A percentile compares a stretch with the other conserved stretches of the same genome.
Evolutionary conservation across 169 alveolate genomes (phyloP).

Genomic region (Cryptosporidium meleagridis): DNA sequence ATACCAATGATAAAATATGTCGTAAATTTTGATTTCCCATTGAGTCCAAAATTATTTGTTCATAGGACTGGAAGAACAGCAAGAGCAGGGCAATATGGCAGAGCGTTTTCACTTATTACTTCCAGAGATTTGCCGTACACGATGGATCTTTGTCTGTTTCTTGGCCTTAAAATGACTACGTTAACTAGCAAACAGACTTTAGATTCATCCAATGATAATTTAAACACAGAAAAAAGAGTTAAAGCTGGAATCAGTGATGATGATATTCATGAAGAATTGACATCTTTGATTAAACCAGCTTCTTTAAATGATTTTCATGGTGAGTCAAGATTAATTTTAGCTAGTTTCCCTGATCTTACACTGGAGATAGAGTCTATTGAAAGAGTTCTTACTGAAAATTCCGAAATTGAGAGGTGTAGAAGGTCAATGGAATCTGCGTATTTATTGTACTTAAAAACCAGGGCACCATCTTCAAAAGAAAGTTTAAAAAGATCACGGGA

Average conservation of each 20-base stretch:
- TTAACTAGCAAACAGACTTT: neutral
- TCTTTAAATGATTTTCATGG: neutral
- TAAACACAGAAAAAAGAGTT: neutral
- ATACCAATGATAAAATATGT: slow-evolving; percentile 89
- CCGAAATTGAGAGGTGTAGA: slow-evolving; percentile 70
- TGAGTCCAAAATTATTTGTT: slow-evolving; percentile 77
- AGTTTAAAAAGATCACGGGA: slow-evolving; percentile 57
- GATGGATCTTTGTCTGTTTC: slow-evolving; percentile 79
- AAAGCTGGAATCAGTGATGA: neutral
- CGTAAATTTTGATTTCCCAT: slow-evolving; percentile 82
- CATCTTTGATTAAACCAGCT: neutral
- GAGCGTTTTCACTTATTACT: slow-evolving; percentile 78
- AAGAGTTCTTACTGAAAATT: slow-evolving; percentile 73
- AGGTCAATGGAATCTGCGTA: slow-evolving; percentile 75
- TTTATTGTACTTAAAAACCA: slow-evolving; percentile 73
- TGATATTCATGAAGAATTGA: neutral
- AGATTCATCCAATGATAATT: neutral
- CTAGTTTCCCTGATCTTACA: slow-evolving; percentile 47
- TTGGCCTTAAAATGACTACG: slow-evolving; percentile 68
- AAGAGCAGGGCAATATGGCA: slow-evolving; percentile 91
- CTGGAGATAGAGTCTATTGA: slow-evolving; percentile 68
- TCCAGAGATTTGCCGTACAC: slow-evolving; percentile 83
- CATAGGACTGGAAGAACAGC: slow-evolving; percentile 95
- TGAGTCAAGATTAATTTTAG: slow-evolving; percentile 3
- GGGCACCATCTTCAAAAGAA: slow-evolving; percentile 75